Percentiles rank a stretch among this genome's conserved stretches.
Evolutionary conservation across 345 rosid species (phyloP).

Genomic region (Trapa bicornis): DNA sequence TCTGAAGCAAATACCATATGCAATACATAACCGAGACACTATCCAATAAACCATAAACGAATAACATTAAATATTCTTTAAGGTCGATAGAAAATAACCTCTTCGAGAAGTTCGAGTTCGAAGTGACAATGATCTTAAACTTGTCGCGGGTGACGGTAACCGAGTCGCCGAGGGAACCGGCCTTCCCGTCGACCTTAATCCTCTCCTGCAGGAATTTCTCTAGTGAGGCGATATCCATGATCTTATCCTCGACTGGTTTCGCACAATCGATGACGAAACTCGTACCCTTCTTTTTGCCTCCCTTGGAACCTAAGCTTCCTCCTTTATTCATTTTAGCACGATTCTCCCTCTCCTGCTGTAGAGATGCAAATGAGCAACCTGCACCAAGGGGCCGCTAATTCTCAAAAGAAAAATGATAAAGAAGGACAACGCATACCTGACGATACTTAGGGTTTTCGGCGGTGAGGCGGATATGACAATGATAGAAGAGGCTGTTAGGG

Average conservation of each 20-base stretch:
- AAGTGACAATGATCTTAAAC: constrained; percentile 37
- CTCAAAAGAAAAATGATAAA: background rate
- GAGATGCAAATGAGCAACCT: too few species aligned
- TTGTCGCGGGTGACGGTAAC: constrained; percentile 29
- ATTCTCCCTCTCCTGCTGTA: constrained; percentile 1
- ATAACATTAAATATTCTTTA: background rate
- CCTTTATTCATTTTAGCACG: constrained; percentile 19
- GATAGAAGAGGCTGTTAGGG: background rate
- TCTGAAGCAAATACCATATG: too few species aligned
- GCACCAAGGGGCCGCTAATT: too few species aligned
- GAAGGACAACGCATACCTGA: constrained; percentile 3
- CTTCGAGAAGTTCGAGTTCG: constrained; percentile 60
- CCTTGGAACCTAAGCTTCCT: constrained; percentile 13
- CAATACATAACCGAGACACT: too few species aligned
- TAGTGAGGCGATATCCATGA: constrained; percentile 38
- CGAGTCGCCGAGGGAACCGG: constrained; percentile 33
- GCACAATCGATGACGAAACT: constrained; percentile 29
- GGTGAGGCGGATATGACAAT: constrained; percentile 6
- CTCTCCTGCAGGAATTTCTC: constrained; percentile 41
- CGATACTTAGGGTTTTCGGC: constrained; percentile 2
- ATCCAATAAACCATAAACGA: too few species aligned
- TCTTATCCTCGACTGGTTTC: constrained; percentile 35
- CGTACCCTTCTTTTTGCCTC: constrained; percentile 35
- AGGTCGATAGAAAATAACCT: constrained; percentile 18
- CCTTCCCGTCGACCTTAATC: constrained; percentile 38